Evolutionary conservation across 495 filamentous ascomycete species (phyloP), one percentile per base, ranked within the genome.

Genomic region (Poronia punctata): DNA sequence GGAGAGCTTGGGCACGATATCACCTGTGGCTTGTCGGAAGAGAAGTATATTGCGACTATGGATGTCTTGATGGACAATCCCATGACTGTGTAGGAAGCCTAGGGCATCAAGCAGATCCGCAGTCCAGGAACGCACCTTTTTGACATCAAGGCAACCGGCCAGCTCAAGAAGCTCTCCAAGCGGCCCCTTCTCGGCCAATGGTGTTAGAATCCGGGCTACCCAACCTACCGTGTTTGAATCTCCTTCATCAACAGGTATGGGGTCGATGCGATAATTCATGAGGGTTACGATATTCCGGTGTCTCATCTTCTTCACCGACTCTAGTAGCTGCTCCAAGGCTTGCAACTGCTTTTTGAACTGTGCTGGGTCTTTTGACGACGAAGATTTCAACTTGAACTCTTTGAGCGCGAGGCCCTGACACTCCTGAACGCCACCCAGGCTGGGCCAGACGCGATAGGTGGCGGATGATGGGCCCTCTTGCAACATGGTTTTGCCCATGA

Each of bases 21-120:
- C 68, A n/a, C 75, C 78, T 14, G 69, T 66, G 11, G 72, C 52
- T 16, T 74, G 67, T 35, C 74, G 66, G 42, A 75, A 75, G 22
- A 97, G 62, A 15, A 95, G 73, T 27, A 95, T 68, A 50, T 88
- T 90, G 14, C 75, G 68, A 10, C 80, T 70, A 49, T 90, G 84
- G 16, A 97, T 73, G 49, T 79, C 75, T 43, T 81, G 80, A 59
- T 97, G 93, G 16, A 86, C 67, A 25, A 92, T 70, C 11, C 86
- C 87, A 53, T 84, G 79, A 37, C 77, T 78, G 56, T 96, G 90
- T 38, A 90, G 76, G 56, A 81, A 90, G 32, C 88, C 86, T 20
- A 97, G 70, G 0, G 79, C 92, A 59, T 95, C 86, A 18, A 98
- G 78, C n/a, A 98, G 68, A 48, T 90, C 84, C 32, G 86, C 81